A percentile compares a stretch with the other conserved stretches of the same genome.
phyloP scores from a whole-genome alignment of 108 stramenopile species.

The Schizochytrium sp. region DNA sequence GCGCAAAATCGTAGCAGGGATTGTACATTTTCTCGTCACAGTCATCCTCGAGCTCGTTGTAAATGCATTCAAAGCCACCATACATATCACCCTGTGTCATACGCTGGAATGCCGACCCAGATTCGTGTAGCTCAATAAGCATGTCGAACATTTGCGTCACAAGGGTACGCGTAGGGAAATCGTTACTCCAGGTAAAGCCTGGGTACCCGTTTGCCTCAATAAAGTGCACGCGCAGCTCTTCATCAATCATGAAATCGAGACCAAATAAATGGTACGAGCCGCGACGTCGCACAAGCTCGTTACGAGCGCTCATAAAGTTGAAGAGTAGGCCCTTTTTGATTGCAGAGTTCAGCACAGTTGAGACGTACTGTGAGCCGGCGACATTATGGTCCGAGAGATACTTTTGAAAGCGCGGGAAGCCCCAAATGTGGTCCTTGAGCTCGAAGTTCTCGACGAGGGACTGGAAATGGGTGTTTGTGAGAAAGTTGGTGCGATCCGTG shows the following conservation, averaged over 20 bases:
- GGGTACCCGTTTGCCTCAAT: slow-evolving; percentile 4
- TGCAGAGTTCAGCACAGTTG: slow-evolving; percentile 12
- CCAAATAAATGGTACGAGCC: neutral
- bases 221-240: slow-evolving; percentile 11
- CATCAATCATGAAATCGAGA: slow-evolving; percentile 1
- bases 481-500: neutral
- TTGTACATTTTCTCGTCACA: slow-evolving; percentile 7
- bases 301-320: neutral
- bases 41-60: slow-evolving; percentile 12
- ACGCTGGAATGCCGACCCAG: neutral
- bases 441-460: neutral
- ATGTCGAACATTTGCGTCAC: slow-evolving; percentile 9
- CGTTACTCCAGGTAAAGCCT: slow-evolving; percentile 5
- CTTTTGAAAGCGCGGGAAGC: neutral
- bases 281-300: slow-evolving; percentile 12
- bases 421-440: slow-evolving; percentile 20
- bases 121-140: neutral
- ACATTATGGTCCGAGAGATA: neutral
- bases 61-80: neutral
- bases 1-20: neutral
- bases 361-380: slow-evolving; percentile 9
- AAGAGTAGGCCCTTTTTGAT: slow-evolving; percentile 11
- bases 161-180: neutral
- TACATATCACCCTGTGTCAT: slow-evolving; percentile 17
- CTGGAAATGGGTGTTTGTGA: slow-evolving; percentile 1